Evolutionary conservation across 345 rosid genomes (phyloP).

Genomic region (Camelina neglecta): DNA sequence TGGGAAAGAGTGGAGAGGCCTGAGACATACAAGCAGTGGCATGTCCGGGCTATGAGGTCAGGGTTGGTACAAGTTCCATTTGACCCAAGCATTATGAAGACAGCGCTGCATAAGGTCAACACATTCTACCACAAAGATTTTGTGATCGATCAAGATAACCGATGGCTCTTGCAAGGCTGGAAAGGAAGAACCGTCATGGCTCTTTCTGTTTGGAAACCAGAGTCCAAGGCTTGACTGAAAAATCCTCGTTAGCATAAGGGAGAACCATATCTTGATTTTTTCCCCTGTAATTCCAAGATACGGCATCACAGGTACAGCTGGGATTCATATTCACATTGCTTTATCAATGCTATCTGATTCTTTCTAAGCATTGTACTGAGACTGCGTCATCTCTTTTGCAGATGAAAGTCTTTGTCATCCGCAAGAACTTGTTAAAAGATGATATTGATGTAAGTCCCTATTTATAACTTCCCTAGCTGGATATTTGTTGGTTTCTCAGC

Average conservation of each 20-base stretch:
- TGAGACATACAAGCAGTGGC: constrained; percentile 96
- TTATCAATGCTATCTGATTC: neutral
- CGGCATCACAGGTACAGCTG: constrained; percentile 24
- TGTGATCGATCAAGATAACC: constrained; percentile 67
- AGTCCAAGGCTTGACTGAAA: constrained; percentile 36
- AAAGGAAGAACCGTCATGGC: constrained; percentile 82
- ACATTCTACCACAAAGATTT: constrained; percentile 76
- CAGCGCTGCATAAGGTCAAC: constrained; percentile 51
- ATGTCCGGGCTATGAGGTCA: constrained; percentile 67
- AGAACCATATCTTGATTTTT: neutral
- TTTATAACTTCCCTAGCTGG: neutral
- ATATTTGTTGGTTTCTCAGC: constrained; percentile 12
- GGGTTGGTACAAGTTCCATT: constrained; percentile 77
- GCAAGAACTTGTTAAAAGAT: constrained; percentile 8
- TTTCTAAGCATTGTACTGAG: constrained; percentile 14
- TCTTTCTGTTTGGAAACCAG: constrained; percentile 83
- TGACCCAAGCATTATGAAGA: constrained; percentile 51
- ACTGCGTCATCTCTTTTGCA: constrained; percentile 27
- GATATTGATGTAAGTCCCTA: constrained; percentile 20
- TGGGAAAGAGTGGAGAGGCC: constrained; percentile 96
- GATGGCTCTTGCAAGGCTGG: constrained; percentile 95
- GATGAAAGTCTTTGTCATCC: constrained; percentile 8
- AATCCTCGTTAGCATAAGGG: neutral
- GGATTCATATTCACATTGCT: neutral
- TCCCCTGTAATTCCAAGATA: constrained; percentile 1